Evolutionary conservation across 1,139 yeast genomes (phyloP).

Genomic region (Pichia sp.): DNA sequence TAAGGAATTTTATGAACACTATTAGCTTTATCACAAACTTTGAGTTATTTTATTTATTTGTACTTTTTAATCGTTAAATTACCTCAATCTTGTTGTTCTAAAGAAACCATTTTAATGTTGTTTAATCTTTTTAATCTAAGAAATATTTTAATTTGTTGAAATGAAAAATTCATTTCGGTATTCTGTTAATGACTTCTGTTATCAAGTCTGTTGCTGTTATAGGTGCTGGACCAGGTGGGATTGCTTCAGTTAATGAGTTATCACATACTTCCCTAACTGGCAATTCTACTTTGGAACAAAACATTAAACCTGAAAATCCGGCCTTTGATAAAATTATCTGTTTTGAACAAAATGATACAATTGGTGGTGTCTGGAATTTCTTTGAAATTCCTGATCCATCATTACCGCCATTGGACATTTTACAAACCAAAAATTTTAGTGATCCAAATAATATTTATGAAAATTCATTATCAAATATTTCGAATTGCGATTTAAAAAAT

Average conservation of each 20-base stretch:
- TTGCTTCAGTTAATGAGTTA: slow-evolving; percentile 37
- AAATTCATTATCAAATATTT: slow-evolving; percentile 1
- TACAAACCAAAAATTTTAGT: slow-evolving; percentile 4
- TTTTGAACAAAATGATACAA: slow-evolving; percentile 37
- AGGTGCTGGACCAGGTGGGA: slow-evolving; percentile 51
- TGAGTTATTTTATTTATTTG: no score
- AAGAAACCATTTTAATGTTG: no score
- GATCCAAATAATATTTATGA: slow-evolving; percentile 15
- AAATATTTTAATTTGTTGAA: no score
- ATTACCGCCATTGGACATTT: slow-evolving; percentile 19
- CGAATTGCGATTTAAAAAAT: neutral
- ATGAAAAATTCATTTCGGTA: no score
- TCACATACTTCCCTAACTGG: slow-evolving; percentile 15
- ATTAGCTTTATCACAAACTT: no score
- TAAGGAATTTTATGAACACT: no score
- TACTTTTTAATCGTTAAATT: no score
- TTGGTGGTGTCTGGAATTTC: slow-evolving; percentile 43
- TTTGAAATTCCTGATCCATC: slow-evolving; percentile 23
- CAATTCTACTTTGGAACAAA: slow-evolving; percentile 11
- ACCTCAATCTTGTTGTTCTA: no score
- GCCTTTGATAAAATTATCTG: slow-evolving; percentile 31
- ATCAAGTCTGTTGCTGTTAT: slow-evolving; percentile 37
- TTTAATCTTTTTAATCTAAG: no score
- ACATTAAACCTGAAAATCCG: slow-evolving; percentile 27
- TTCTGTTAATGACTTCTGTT: no score